phyloP scores from a whole-genome alignment of 768 basidiomycete species.

The Ramaria rubella region DNA sequence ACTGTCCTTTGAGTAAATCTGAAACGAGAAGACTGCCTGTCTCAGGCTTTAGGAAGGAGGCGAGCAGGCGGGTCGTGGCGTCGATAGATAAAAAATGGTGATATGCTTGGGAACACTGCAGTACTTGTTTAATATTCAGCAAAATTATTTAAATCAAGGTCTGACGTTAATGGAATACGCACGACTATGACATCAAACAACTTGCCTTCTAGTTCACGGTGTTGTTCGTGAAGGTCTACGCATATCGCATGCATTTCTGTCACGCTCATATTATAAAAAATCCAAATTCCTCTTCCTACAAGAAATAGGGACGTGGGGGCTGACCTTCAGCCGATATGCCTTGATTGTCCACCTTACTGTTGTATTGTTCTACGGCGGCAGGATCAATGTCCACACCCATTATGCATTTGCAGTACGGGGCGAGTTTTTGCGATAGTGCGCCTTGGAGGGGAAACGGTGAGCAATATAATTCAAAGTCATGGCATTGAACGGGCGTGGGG shows the following conservation, averaged over 20 bases:
- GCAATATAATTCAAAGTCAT: neutral
- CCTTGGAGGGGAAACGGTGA: conserved; percentile 35
- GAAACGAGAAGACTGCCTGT: conserved; percentile 49
- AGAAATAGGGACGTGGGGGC: neutral
- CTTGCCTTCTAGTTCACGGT: conserved; percentile 41
- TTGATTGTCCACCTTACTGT: conserved; percentile 48
- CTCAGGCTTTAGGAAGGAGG: conserved; percentile 51
- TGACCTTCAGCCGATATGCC: conserved; percentile 45
- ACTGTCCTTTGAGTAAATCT: conserved; percentile 40
- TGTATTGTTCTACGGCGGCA: conserved; percentile 61
- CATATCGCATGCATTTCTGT: conserved; percentile 61
- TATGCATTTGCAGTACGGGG: conserved; percentile 52
- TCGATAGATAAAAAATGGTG: conserved; percentile 53
- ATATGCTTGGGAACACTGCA: conserved; percentile 56
- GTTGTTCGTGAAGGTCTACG: conserved; percentile 40
- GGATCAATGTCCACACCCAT: conserved; percentile 75
- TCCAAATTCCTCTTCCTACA: neutral
- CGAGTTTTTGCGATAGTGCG: conserved; percentile 53
- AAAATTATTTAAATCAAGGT: no score
- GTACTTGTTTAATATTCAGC: neutral
- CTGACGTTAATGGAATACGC: conserved; percentile 25
- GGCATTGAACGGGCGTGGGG: neutral
- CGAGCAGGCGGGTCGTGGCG: conserved; percentile 46
- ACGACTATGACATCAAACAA: conserved; percentile 71
- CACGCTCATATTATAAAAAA: no score